Percentiles rank a stretch among this genome's conserved stretches.
phyloP scores from a whole-genome alignment of 257 asterid species.

The Solanum virginianum region DNA sequence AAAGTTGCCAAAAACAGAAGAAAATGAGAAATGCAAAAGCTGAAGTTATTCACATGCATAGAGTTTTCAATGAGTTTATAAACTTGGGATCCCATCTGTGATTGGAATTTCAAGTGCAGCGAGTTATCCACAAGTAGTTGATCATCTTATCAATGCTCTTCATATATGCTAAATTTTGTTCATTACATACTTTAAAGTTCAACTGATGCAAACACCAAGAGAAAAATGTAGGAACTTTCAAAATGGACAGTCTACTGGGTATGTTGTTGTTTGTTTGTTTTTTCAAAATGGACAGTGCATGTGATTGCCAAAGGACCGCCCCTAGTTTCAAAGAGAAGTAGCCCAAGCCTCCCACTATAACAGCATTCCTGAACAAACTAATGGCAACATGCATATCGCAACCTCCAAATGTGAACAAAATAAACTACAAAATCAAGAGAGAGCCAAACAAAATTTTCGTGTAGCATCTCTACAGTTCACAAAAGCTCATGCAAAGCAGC shows the following conservation, averaged over 20 bases:
- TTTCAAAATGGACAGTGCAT: neutral
- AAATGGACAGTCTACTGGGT: neutral
- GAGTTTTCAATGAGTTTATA: neutral
- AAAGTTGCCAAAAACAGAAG: neutral
- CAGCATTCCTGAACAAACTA: neutral
- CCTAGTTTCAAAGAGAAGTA: neutral
- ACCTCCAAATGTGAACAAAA: neutral
- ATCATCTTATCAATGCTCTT: neutral
- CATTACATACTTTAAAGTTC: neutral
- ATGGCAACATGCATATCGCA: neutral
- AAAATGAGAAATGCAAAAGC: neutral
- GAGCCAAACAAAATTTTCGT: neutral
- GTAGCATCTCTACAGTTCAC: neutral
- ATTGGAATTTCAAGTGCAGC: neutral
- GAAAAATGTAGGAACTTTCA: neutral
- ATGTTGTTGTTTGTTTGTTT: too few species aligned
- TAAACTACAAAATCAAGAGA: neutral
- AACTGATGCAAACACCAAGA: neutral
- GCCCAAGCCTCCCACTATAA: neutral
- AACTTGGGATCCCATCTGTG: neutral
- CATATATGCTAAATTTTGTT: neutral
- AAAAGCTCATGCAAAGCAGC: neutral
- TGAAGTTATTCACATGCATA: neutral
- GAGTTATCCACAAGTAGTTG: neutral
- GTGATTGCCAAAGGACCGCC: neutral